phyloP scores from a whole-genome alignment of 345 rosid genomes.

The Eucalyptus rudis region DNA sequence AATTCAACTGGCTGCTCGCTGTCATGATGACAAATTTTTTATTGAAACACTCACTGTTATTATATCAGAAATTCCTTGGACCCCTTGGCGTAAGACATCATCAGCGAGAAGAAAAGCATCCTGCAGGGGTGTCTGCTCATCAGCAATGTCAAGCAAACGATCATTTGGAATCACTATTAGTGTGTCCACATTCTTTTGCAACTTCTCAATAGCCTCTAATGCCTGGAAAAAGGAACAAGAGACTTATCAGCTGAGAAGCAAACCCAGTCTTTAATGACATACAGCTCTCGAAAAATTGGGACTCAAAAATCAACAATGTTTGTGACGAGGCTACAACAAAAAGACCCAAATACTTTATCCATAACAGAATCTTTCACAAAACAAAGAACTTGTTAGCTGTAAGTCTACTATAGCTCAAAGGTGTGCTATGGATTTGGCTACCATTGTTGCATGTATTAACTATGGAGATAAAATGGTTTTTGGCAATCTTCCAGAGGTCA shows the following conservation, averaged over 20 bases:
- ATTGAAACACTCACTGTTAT: conserved; percentile 53
- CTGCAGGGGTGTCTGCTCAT: conserved; percentile 95
- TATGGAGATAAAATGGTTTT: not conserved
- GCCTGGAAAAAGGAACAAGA: conserved; percentile 41
- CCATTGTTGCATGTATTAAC: not conserved
- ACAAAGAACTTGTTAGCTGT: not conserved
- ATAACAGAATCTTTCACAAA: not conserved
- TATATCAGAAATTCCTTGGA: conserved; percentile 97
- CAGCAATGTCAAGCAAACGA: conserved; percentile 90
- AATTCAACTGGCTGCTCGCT: not conserved
- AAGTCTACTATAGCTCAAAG: not conserved
- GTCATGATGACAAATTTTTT: not conserved
- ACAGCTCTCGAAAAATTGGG: not conserved
- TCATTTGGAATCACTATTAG: conserved; percentile 97
- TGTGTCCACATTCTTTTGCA: conserved; percentile 93
- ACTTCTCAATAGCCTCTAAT: conserved; percentile 85
- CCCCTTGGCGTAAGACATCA: conserved; percentile 98
- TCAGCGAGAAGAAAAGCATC: conserved; percentile 99
- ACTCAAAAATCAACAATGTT: not conserved
- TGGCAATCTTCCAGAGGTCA: not conserved
- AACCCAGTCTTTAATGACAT: not conserved
- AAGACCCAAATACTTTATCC: not conserved
- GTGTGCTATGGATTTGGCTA: not conserved
- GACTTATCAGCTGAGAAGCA: not conserved
- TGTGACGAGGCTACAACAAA: not conserved